Base-by-base conservation (phyloP, 345 rosid genomes). In the Camelina sativa region DNA sequence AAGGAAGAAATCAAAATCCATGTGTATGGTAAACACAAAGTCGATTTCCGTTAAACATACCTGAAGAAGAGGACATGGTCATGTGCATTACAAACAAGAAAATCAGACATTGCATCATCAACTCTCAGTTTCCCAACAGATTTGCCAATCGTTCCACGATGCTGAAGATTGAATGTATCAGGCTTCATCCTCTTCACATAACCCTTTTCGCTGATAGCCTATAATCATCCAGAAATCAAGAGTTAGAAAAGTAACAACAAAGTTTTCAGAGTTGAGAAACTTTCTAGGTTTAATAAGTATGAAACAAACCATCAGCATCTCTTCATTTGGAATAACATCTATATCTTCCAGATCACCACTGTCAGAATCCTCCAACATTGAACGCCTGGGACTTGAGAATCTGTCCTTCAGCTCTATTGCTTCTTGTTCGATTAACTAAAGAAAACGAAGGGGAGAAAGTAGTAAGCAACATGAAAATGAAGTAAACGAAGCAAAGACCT, bases 121-220 rank as follows among this genome's bases (percentile, higher is more conserved):
- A 88, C 77, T 78, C 96, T 86, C 62, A 94, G 81, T 71, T 90
- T 91, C 61, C 98, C 98, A 73, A 94, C 95, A 82, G 98, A 91
- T 87, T 94, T 94, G 54, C 98, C 98, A 67, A 91, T 80, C 58
- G 98, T 94, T 57, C 96, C 97, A 69, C 98, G 97, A 78, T 82
- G 79, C 80, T 94, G 97, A 74, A 94, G 96, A 86, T 89, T 92
- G 74, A 94, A 94, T 54, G 96, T 90, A 79, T 84, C 79, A 4
- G 97, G 84, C 73, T 87, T 90, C 96, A 94, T 94, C 79, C 97
- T 87, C 84, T 94, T 94, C 65, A 91, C 83, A 83, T 94, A 94
- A 53, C 98, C 98, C 73, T 94, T 94, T 81, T 94, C 98, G 73
- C 98, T 91, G 62, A 94, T 25, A 19, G 96, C 97, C 98, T 94